These are phyloP conservation scores for Rhizoclosmatium sp. DNA, from an alignment of 192 early-diverging fungal species.

Conservation along the genomic window DNA sequence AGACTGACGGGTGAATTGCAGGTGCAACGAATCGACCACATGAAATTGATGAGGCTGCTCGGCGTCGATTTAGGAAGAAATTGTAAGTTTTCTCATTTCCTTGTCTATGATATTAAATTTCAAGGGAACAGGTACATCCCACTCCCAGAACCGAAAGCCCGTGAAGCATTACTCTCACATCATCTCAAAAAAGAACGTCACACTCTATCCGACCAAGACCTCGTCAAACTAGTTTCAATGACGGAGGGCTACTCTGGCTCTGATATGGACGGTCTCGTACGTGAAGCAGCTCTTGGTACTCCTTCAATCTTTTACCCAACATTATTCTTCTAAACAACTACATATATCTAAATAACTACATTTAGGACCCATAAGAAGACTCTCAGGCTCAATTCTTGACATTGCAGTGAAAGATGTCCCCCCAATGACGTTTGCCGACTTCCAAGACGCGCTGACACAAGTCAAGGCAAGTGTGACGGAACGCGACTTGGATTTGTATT, in stretches of 20 bases:
- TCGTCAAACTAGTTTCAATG: conserved; percentile 65
- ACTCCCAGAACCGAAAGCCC: conserved; percentile 77
- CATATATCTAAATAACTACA: background rate
- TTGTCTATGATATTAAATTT: background rate
- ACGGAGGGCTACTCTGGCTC: conserved; percentile 88
- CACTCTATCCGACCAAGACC: conserved; percentile 62
- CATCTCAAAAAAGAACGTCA: conserved; percentile 67
- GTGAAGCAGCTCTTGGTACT: conserved; percentile 63
- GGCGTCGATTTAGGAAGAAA: conserved; percentile 68
- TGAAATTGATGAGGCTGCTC: conserved; percentile 93
- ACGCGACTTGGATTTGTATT: conserved; percentile 79
- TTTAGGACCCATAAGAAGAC: conserved; percentile 76
- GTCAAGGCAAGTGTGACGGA: conserved; percentile 84
- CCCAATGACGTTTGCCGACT: conserved; percentile 77
- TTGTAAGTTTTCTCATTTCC: conserved; percentile 46
- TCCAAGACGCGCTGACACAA: conserved; percentile 81
- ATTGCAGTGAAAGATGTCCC: conserved; percentile 72
- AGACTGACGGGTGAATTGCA: conserved; percentile 53
- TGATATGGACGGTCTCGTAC: conserved; percentile 86
- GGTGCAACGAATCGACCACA: conserved; percentile 64
- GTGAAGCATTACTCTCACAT: conserved; percentile 69
- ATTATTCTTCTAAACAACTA: background rate
- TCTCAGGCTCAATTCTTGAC: conserved; percentile 61
- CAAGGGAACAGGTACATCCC: conserved; percentile 72
- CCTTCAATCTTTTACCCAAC: conserved; percentile 17